phyloP scores from a whole-genome alignment of 1,139 yeast genomes.

The Hyphopichia wangnamkhiaoensis region DNA sequence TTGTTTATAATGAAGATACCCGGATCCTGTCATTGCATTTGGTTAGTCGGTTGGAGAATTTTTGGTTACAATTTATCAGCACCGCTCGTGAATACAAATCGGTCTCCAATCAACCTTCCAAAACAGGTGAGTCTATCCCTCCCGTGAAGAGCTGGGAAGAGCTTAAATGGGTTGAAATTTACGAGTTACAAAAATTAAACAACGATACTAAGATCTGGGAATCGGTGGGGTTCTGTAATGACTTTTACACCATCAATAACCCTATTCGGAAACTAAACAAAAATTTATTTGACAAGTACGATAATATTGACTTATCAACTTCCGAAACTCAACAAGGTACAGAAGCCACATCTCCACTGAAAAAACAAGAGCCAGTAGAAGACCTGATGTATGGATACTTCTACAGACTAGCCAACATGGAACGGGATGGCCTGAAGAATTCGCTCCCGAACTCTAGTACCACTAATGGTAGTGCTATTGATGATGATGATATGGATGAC shows the following conservation, averaged over 20 bases:
- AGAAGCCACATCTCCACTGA: slow-evolving; percentile 5
- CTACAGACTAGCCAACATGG: not conserved
- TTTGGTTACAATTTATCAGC: slow-evolving; percentile 27
- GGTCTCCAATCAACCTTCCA: no score
- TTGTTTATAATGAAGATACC: slow-evolving; percentile 61
- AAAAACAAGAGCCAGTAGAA: not conserved
- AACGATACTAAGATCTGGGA: slow-evolving; percentile 59
- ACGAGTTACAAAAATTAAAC: slow-evolving; percentile 66
- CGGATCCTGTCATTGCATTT: slow-evolving; percentile 48
- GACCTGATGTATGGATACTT: slow-evolving; percentile 1
- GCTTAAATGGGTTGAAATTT: slow-evolving; percentile 57
- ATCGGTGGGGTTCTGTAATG: slow-evolving; percentile 53
- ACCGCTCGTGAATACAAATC: not conserved
- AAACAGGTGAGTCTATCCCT: no score
- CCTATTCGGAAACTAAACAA: slow-evolving; percentile 23
- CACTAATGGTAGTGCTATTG: slow-evolving; percentile 10
- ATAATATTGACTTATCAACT: slow-evolving; percentile 3
- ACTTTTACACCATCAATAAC: slow-evolving; percentile 50
- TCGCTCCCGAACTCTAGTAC: no score
- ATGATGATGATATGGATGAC: slow-evolving; percentile 18
- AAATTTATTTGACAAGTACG: slow-evolving; percentile 6
- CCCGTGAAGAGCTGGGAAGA: no score
- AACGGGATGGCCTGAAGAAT: no score
- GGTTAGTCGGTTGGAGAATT: slow-evolving; percentile 49
- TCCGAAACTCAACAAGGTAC: slow-evolving; percentile 6